phyloP scores from a whole-genome alignment of 1,139 yeast species.

The Taiozyma onychis region DNA sequence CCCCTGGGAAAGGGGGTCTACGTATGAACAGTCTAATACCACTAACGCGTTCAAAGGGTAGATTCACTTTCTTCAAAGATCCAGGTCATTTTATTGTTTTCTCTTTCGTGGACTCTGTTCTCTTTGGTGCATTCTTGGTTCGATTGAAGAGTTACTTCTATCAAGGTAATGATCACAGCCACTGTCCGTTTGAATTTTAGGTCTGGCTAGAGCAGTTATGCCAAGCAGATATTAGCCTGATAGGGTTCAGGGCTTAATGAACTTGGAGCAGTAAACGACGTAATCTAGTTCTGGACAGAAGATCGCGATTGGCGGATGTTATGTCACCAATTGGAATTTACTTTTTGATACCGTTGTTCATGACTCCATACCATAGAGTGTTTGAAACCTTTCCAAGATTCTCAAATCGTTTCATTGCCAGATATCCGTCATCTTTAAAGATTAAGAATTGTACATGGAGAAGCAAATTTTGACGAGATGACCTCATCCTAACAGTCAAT shows the following conservation, averaged over 20 bases:
- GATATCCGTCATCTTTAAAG: background rate
- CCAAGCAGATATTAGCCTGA: too few species aligned
- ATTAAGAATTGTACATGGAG: background rate
- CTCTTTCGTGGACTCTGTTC: too few species aligned
- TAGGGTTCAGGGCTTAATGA: too few species aligned
- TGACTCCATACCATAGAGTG: background rate
- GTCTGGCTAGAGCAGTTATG: too few species aligned
- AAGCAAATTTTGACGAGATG: background rate
- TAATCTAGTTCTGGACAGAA: too few species aligned
- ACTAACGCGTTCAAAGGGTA: background rate
- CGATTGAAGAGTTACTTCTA: background rate
- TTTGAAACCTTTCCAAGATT: background rate
- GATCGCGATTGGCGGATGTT: too few species aligned
- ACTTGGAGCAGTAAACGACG: too few species aligned
- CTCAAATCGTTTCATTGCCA: background rate
- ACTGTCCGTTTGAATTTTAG: too few species aligned
- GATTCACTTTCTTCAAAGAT: background rate
- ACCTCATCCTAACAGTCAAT: background rate
- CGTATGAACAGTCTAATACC: too few species aligned
- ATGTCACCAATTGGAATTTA: too few species aligned
- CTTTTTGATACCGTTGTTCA: too few species aligned
- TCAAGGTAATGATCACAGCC: background rate
- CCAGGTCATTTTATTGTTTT: background rate
- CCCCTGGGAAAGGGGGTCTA: background rate
- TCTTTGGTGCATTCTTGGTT: background rate